Percentiles rank a stretch among this genome's conserved stretches.
Conservation (phyloP, 208 protist species). For the Acanthamoeba comandoni region DNA sequence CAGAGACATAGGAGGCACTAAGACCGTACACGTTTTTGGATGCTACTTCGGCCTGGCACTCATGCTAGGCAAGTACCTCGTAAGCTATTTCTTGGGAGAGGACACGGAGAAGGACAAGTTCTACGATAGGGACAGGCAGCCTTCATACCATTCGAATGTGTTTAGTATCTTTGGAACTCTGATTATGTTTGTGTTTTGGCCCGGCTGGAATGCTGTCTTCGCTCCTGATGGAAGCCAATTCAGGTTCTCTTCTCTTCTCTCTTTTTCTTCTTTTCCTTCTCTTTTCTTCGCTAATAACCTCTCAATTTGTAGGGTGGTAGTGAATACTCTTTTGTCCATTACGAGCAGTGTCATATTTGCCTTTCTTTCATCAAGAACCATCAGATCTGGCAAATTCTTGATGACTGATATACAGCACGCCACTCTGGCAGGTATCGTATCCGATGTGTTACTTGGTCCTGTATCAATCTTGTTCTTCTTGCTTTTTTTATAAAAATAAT, state of each 20-base stretch:
- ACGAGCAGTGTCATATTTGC: conserved; percentile 29
- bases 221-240: conserved; percentile 28
- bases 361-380: conserved; percentile 50
- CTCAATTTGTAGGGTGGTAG: background rate
- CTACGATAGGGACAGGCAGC: conserved; percentile 44
- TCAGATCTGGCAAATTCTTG: conserved; percentile 57
- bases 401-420: conserved; percentile 64
- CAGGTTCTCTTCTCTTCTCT: background rate
- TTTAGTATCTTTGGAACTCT: conserved; percentile 39
- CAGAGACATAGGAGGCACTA: conserved; percentile 37
- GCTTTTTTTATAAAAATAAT: background rate
- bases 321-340: conserved; percentile 54
- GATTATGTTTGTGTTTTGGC: conserved; percentile 57
- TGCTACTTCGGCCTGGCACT: conserved; percentile 4
- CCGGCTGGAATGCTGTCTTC: conserved; percentile 54
- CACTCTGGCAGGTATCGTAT: conserved; percentile 15
- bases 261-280: background rate
- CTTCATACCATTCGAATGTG: conserved; percentile 52
- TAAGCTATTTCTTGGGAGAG: conserved; percentile 5
- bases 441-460: too few species aligned
- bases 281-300: background rate
- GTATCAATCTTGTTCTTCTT: too few species aligned
- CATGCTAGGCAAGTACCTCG: background rate
- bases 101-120: background rate
- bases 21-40: conserved; percentile 44